phyloP scores from a whole-genome alignment of 1,284 basidiomycete genomes.

The Ganoderma lingzhi region DNA sequence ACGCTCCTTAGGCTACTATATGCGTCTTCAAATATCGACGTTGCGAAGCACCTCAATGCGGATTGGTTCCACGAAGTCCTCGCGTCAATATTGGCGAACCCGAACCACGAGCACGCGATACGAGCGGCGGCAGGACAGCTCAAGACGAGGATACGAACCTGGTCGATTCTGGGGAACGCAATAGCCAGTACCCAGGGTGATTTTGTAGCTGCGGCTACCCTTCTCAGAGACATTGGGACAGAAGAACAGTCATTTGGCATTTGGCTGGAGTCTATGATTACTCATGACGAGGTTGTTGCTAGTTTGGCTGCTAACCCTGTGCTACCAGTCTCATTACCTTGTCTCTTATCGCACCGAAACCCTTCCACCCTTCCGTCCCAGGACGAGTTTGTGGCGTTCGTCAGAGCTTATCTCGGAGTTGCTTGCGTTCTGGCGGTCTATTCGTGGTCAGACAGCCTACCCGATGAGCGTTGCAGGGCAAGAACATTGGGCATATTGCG shows the following conservation, averaged over 20 bases:
- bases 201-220: conserved; percentile 52
- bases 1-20: conserved; percentile 64
- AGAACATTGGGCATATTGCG: conserved; percentile 66
- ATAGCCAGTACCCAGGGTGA: conserved; percentile 61
- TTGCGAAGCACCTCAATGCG: conserved; percentile 56
- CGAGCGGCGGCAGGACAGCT: conserved; percentile 56
- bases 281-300: conserved; percentile 56
- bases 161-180: conserved; percentile 67
- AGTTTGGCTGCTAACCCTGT: conserved; percentile 55
- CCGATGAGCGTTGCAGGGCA: conserved; percentile 67
- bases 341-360: conserved; percentile 45
- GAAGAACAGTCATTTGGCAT: conserved; percentile 75
- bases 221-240: conserved; percentile 64
- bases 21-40: conserved; percentile 68
- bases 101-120: conserved; percentile 49
- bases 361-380: conserved; percentile 47
- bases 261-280: conserved; percentile 73
- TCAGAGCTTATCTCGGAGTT: conserved; percentile 72
- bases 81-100: conserved; percentile 48
- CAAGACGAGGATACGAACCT: conserved; percentile 58
- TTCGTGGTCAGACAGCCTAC: conserved; percentile 82
- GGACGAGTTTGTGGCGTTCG: conserved; percentile 67
- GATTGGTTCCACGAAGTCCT: conserved; percentile 53
- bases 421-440: conserved; percentile 76
- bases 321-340: conserved; percentile 43